Conservation (phyloP, 2,329 filamentous ascomycete species). For the Cytospora paraplurivora region DNA sequence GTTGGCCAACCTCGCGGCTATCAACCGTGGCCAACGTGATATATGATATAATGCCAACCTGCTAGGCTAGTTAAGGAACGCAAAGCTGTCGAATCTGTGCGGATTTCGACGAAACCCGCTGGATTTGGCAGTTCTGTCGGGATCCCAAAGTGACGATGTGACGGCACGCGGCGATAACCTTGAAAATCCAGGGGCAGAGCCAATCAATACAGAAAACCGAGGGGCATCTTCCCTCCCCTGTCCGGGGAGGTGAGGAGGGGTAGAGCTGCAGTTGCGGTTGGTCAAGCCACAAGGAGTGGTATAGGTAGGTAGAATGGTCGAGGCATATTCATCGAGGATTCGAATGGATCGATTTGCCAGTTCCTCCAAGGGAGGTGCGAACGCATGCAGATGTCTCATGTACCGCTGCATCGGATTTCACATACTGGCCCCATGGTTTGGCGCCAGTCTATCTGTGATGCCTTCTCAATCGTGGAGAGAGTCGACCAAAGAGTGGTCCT, state of each 20-base stretch:
- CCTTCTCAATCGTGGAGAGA: neutral
- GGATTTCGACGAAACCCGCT: neutral
- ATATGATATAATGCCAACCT: neutral
- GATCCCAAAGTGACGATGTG: neutral
- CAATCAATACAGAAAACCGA: neutral
- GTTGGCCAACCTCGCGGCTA: neutral
- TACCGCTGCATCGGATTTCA: neutral
- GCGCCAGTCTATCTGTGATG: neutral
- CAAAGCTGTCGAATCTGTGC: neutral
- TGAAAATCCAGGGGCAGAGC: neutral
- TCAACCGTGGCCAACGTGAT: neutral
- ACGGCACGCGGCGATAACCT: neutral
- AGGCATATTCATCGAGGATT: neutral
- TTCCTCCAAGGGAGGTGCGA: conserved; percentile 6
- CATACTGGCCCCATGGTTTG: neutral
- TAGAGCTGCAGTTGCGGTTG: conserved; percentile 10
- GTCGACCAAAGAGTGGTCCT: neutral
- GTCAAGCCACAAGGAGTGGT: neutral
- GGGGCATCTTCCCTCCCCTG: neutral
- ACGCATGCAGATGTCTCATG: conserved; percentile 12
- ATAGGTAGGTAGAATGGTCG: conserved; percentile 3
- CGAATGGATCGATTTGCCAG: conserved; percentile 15
- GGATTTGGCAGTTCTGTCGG: too few species aligned
- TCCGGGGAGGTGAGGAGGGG: conserved; percentile 9
- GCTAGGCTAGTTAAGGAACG: neutral